phyloP scores from a whole-genome alignment of 192 early-diverging fungal species.

The Gryganskiella cystojenkinii region DNA sequence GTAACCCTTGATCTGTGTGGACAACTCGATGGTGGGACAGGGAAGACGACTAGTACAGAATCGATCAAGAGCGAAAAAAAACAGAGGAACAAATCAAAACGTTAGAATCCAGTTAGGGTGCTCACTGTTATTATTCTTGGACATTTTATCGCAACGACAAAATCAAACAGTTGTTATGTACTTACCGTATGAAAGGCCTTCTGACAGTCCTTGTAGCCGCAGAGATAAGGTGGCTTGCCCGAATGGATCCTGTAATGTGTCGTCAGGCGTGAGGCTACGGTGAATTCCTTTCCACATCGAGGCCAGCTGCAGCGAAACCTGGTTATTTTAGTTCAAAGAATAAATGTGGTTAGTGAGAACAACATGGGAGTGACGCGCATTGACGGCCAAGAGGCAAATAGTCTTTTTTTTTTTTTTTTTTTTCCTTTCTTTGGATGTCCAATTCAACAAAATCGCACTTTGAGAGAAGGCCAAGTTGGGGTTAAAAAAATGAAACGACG shows the following conservation, averaged over 20 bases:
- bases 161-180: background rate
- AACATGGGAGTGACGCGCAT: constrained; percentile 8
- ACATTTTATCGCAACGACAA: too few species aligned
- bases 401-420: background rate
- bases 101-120: background rate
- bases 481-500: too few species aligned
- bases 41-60: constrained; percentile 34
- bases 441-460: too few species aligned
- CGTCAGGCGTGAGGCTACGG: constrained; percentile 41
- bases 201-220: constrained; percentile 50
- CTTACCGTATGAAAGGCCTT: constrained; percentile 51
- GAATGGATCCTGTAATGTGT: constrained; percentile 49
- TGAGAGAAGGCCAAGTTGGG: too few species aligned
- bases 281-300: constrained; percentile 49
- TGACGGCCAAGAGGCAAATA: constrained; percentile 2
- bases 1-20: constrained; percentile 41
- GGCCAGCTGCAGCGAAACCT: constrained; percentile 54
- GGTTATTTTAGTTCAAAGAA: background rate
- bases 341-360: background rate
- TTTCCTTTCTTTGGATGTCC: too few species aligned
- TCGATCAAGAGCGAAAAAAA: constrained; percentile 5
- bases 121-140: background rate
- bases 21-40: constrained; percentile 51
- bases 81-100: too few species aligned
- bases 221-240: constrained; percentile 47